Base-by-base conservation (phyloP, 305 asterid species). In the Fraxinus ornus region DNA sequence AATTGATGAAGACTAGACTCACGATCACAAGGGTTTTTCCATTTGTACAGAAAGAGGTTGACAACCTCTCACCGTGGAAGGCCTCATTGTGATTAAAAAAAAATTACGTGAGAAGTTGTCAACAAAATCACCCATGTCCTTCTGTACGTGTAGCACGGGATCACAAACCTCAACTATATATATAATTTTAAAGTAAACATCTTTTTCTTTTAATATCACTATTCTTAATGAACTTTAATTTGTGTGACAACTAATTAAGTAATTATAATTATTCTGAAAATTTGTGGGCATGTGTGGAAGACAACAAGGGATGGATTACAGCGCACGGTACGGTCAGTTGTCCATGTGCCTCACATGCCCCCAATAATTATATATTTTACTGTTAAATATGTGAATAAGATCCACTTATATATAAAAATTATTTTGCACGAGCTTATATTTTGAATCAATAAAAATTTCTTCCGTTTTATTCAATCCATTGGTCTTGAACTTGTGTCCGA, bases 321-420 rank as follows among this genome's bases (percentile, higher is more conserved):
- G 79, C 83, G 79, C 83, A 47, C 21, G 55, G 57, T 80, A 57
- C 78, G 76, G 83, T 66, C 74, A 9, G 26, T 1, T 41, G 75
- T 64, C 80, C 39, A 24, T 49, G 64, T 79, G 84, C 30, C 74
- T 76, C 88, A 86, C 88, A 86, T 86, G 88, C 81, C 37, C 72
- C 72, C 72, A 64, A 64, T 64, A 64, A 64, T 64, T 64, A 8
- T 7, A 64, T 7, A 7, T 1, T 21, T 64, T 24, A 22, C 33
- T 21, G 24, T 52, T 52, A 52, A 52, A 17, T 52, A 52, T 5
- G 22, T 5, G 24, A 52, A 52, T 52, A 52, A 17, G 7, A 52
- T 6, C 64, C 64, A 52, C 9, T 52, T 52, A 52, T 52, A 52
- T 52, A 52, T 52, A 52, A 17, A 17, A 52, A 17, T 1, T n/a